Evolutionary conservation across 106 monocot species (phyloP).

Genomic region (Amphibolis antarctica): DNA sequence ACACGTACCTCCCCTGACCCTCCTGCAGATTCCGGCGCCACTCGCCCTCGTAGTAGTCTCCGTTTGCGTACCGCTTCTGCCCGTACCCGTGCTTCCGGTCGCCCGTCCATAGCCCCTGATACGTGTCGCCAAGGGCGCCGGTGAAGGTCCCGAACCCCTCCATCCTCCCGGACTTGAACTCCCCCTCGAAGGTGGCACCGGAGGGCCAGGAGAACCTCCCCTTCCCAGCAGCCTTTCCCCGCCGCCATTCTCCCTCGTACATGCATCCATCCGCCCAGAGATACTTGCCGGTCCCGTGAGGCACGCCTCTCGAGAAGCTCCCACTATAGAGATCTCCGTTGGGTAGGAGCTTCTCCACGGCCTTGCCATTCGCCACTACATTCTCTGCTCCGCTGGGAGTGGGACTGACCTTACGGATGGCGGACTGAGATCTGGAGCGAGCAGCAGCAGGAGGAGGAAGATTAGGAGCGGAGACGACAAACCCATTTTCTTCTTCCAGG

Average conservation of each 20-base stretch:
- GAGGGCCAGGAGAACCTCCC: constrained; percentile 71
- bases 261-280: constrained; percentile 59
- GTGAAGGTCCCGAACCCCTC: constrained; percentile 41
- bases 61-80: constrained; percentile 37
- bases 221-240: constrained; percentile 29
- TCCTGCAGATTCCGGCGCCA: constrained; percentile 40
- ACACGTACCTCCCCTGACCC: constrained; percentile 40
- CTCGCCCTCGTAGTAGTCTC: constrained; percentile 53
- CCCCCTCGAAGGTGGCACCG: constrained; percentile 55
- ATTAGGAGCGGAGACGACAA: background rate
- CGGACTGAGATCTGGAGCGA: constrained; percentile 12
- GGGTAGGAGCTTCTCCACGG: constrained; percentile 20
- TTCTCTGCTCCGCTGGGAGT: constrained; percentile 1
- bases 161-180: constrained; percentile 40
- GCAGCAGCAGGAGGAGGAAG: constrained; percentile 1
- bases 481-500: constrained; percentile 7
- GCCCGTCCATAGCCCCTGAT: constrained; percentile 30
- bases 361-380: background rate
- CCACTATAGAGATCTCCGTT: constrained; percentile 52
- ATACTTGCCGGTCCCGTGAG: constrained; percentile 53
- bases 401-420: constrained; percentile 7
- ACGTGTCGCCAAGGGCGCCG: constrained; percentile 33
- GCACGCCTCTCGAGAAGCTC: constrained; percentile 11
- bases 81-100: constrained; percentile 45
- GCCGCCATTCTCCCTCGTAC: constrained; percentile 55